Conservation (phyloP, 306 rosid species). For the Dryas octopetala region DNA sequence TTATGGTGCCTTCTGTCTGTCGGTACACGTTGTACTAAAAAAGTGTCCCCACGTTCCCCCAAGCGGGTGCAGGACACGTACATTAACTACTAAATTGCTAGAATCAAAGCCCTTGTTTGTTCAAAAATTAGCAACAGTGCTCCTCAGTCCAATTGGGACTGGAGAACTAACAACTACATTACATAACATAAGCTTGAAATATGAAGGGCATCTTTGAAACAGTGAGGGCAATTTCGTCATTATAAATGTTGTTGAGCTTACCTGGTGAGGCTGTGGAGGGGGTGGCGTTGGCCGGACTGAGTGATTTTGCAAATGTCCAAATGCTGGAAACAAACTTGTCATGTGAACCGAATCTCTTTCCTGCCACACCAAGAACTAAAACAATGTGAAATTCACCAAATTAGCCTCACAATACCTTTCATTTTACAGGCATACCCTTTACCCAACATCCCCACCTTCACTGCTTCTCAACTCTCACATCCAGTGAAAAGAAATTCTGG, state of each 20-base stretch:
- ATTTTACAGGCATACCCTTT: not conserved
- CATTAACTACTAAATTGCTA: too few species aligned
- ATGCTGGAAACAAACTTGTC: slow-evolving; percentile 61
- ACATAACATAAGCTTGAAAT: too few species aligned
- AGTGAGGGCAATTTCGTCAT: slow-evolving; percentile 1
- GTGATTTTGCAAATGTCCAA: slow-evolving; percentile 66
- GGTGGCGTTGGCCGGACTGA: slow-evolving; percentile 67
- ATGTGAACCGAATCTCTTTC: slow-evolving; percentile 71
- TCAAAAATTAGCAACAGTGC: not conserved
- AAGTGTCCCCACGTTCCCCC: slow-evolving; percentile 5
- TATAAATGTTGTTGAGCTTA: slow-evolving; percentile 5
- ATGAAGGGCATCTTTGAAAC: not conserved
- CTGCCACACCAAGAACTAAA: slow-evolving; percentile 30
- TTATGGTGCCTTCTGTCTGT: not conserved
- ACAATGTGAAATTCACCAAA: slow-evolving; percentile 9
- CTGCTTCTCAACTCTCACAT: not conserved
- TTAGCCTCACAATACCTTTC: not conserved
- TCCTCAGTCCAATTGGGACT: not conserved
- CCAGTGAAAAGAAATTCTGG: not conserved
- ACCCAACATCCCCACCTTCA: not conserved
- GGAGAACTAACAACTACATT: too few species aligned
- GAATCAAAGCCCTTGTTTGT: not conserved
- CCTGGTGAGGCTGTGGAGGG: slow-evolving; percentile 77
- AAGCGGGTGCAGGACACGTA: slow-evolving; percentile 11
- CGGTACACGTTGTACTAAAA: slow-evolving; percentile 1